These are phyloP conservation scores for Arachis monticola DNA, from an alignment of 331 rosid species.

Conservation along the genomic window DNA sequence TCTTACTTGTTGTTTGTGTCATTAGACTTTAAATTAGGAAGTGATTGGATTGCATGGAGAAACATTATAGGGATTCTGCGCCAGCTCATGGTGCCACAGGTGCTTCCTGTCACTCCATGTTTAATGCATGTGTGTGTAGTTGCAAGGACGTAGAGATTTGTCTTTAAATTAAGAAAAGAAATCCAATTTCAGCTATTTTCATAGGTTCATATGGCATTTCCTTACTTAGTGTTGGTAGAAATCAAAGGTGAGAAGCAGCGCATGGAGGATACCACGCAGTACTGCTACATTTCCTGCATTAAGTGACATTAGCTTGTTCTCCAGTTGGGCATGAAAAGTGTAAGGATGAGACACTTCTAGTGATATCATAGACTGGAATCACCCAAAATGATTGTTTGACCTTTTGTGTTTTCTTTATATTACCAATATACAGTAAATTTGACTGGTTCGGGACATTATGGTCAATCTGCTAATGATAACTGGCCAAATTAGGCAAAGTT, in stretches of 20 bases:
- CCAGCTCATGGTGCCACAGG: slow-evolving; percentile 54
- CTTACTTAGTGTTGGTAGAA: slow-evolving; percentile 39
- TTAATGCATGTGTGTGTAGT: background rate
- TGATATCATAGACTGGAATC: slow-evolving; percentile 5
- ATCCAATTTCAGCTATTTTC: slow-evolving; percentile 30
- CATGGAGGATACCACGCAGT: slow-evolving; percentile 61
- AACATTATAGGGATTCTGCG: slow-evolving; percentile 47
- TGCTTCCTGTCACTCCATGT: slow-evolving; percentile 39
- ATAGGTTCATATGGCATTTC: slow-evolving; percentile 57
- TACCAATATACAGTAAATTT: slow-evolving; percentile 64
- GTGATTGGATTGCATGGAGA: slow-evolving; percentile 56
- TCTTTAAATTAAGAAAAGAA: background rate
- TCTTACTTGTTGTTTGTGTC: slow-evolving; percentile 14
- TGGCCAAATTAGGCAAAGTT: slow-evolving; percentile 49
- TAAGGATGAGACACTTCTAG: slow-evolving; percentile 44
- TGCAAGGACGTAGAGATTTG: background rate
- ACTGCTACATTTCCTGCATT: slow-evolving; percentile 58
- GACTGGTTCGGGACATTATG: slow-evolving; percentile 49
- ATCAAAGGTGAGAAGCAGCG: slow-evolving; percentile 50
- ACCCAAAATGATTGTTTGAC: slow-evolving; percentile 30
- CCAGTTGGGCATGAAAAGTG: slow-evolving; percentile 80
- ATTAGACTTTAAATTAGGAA: slow-evolving; percentile 40
- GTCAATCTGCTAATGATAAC: slow-evolving; percentile 59
- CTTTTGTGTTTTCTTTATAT: background rate
- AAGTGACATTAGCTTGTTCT: slow-evolving; percentile 78